Conservation (phyloP, 495 filamentous ascomycete genomes). For the Trypethelium eluteriae region DNA sequence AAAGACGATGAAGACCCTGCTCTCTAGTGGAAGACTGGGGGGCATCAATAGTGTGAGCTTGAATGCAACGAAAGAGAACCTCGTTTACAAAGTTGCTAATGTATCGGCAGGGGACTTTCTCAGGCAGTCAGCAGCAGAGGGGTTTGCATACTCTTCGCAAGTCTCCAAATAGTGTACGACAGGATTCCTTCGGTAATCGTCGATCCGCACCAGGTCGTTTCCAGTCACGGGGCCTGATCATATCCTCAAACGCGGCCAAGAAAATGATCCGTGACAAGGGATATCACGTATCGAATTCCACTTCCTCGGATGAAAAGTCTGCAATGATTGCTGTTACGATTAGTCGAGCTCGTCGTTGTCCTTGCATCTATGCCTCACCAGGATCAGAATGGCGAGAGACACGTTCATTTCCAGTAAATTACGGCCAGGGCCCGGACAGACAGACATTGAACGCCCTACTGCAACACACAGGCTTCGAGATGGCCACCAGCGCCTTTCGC, state of each 20-base stretch:
- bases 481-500: conserved; percentile 35
- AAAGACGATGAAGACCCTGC: conserved; percentile 54
- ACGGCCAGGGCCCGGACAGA: conserved; percentile 36
- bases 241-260: not conserved
- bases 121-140: conserved; percentile 19
- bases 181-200: not conserved
- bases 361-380: conserved; percentile 60
- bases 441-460: conserved; percentile 39
- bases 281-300: conserved; percentile 42
- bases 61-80: not conserved
- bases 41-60: not conserved
- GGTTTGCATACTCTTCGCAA: conserved; percentile 29
- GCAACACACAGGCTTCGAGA: not conserved
- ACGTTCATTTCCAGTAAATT: conserved; percentile 52
- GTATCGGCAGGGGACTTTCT: not conserved
- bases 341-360: conserved; percentile 55
- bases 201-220: not conserved
- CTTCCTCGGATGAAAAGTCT: conserved; percentile 38
- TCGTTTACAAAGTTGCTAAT: not conserved
- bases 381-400: not conserved
- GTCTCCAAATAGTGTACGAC: not conserved
- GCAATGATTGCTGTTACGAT: conserved; percentile 55
- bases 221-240: not conserved
- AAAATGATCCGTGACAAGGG: conserved; percentile 49
- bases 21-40: conserved; percentile 30